phyloP scores from a whole-genome alignment of 2,329 filamentous ascomycete species.

The Alternaria panax region DNA sequence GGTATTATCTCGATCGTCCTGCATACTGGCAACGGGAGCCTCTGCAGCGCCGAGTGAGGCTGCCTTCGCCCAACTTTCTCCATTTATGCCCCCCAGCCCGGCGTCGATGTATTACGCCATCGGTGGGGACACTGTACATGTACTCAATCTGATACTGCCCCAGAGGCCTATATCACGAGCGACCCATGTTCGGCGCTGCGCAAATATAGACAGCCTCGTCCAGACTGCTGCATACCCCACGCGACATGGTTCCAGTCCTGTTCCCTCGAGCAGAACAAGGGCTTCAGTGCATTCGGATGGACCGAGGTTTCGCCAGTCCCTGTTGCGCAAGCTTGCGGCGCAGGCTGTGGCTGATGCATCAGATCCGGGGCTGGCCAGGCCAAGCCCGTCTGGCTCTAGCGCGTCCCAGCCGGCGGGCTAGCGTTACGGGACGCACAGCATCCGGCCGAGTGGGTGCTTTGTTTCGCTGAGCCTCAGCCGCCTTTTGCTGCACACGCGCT shows the following conservation, averaged over 20 bases:
- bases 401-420: slow-evolving; percentile 17
- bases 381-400: background rate
- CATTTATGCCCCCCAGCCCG: slow-evolving; percentile 10
- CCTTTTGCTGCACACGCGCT: slow-evolving; percentile 20
- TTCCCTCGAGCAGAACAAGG: background rate
- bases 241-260: background rate
- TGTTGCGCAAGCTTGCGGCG: slow-evolving; percentile 21
- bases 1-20: slow-evolving; percentile 18
- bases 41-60: slow-evolving; percentile 6
- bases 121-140: slow-evolving; percentile 6
- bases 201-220: slow-evolving; percentile 6
- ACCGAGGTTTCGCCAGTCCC: slow-evolving; percentile 19
- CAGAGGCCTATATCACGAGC: background rate
- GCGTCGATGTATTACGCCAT: slow-evolving; percentile 17
- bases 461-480: slow-evolving; percentile 27
- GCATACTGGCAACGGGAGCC: background rate
- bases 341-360: slow-evolving; percentile 24
- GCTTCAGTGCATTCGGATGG: slow-evolving; percentile 11
- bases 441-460: slow-evolving; percentile 25
- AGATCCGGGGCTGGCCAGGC: slow-evolving; percentile 20
- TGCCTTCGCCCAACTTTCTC: slow-evolving; percentile 14
- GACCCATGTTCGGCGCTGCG: slow-evolving; percentile 1
- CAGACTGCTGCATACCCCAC: slow-evolving; percentile 6
- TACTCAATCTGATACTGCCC: slow-evolving; percentile 31
- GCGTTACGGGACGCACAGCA: slow-evolving; percentile 27